These are phyloP conservation scores for Thielaviopsis musarum DNA, from an alignment of 2,329 filamentous ascomycete species.

Conservation along the genomic window DNA sequence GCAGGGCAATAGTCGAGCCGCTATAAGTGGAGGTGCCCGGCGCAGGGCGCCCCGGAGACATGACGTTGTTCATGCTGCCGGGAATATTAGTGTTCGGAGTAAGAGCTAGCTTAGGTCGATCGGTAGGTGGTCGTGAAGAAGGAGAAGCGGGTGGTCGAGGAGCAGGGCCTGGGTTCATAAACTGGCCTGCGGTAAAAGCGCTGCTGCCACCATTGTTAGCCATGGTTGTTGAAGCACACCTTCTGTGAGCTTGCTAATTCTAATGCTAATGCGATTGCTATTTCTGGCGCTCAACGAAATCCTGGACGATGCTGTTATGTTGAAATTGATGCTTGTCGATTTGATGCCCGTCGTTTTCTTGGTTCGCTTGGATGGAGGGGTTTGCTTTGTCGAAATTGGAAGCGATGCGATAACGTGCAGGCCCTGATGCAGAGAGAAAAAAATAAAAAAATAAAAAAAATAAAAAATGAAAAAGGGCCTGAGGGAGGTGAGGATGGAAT, in stretches of 20 bases:
- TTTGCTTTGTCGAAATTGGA: conserved; percentile 1
- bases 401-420: neutral
- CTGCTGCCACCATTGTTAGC: conserved; percentile 9
- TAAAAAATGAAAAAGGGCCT: neutral
- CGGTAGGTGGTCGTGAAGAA: conserved; percentile 74
- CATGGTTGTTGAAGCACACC: conserved; percentile 1
- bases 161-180: conserved; percentile 95
- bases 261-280: neutral
- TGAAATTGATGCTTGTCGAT: too few species aligned
- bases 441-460: neutral
- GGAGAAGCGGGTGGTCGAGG: conserved; percentile 71
- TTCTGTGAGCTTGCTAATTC: neutral
- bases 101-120: conserved; percentile 65
- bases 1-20: conserved; percentile 55
- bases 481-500: neutral
- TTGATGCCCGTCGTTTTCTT: neutral
- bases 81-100: conserved; percentile 60
- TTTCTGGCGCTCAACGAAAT: too few species aligned
- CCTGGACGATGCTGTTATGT: too few species aligned
- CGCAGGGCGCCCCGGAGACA: conserved; percentile 52
- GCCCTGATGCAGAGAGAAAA: too few species aligned
- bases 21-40: conserved; percentile 46
- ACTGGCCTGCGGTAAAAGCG: conserved; percentile 38
- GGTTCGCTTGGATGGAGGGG: neutral
- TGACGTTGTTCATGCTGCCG: conserved; percentile 60